Conservation (phyloP, 345 rosid species). For the Salix koriyanagi region DNA sequence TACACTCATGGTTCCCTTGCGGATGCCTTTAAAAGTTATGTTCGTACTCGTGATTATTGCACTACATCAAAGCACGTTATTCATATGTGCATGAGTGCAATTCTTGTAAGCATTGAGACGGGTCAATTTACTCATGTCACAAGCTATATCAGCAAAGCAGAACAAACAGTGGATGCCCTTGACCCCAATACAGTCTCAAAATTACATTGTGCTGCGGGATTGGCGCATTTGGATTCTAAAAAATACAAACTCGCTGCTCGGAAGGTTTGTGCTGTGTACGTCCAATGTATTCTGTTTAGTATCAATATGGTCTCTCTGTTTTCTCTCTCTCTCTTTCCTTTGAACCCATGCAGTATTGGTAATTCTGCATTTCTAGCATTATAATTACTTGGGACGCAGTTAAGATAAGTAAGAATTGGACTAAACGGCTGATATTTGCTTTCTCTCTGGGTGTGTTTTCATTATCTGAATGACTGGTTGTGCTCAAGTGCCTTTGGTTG, state of each 20-base stretch:
- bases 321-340: not conserved
- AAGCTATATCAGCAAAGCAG: slow-evolving; percentile 90
- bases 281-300: not conserved
- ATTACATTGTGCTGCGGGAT: slow-evolving; percentile 83
- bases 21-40: slow-evolving; percentile 88
- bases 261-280: slow-evolving; percentile 48
- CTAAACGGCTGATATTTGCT: not conserved
- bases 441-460: not conserved
- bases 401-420: not conserved
- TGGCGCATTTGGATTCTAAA: slow-evolving; percentile 80
- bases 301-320: not conserved
- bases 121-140: slow-evolving; percentile 92
- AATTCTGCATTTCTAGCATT: not conserved
- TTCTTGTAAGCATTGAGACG: slow-evolving; percentile 96
- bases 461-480: not conserved
- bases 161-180: slow-evolving; percentile 72
- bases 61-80: slow-evolving; percentile 88
- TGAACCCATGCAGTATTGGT: not conserved
- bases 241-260: slow-evolving; percentile 99
- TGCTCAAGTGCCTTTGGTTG: not conserved
- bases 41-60: slow-evolving; percentile 93
- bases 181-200: slow-evolving; percentile 63
- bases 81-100: slow-evolving; percentile 93
- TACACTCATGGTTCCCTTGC: slow-evolving; percentile 80
- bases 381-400: not conserved